Base-by-base conservation (phyloP, 441 rosid species). In the Biscutella laevigata region DNA sequence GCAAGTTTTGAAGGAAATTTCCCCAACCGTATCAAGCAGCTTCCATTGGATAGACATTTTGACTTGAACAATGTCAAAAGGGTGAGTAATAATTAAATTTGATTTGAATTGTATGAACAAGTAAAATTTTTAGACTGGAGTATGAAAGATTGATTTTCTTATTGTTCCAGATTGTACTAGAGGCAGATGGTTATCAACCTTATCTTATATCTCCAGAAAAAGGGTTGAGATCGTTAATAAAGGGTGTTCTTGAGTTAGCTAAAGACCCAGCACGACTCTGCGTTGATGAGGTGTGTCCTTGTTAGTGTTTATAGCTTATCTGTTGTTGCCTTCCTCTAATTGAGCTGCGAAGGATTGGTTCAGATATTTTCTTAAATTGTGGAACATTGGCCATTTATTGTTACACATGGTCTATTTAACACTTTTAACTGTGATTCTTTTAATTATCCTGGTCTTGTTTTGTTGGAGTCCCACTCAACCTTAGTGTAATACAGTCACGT, bases 181-280 rank as follows among this genome's bases (percentile, higher is more conserved):
- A 83, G 67, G 90, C 90, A 4, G 90, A 83, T 78, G 90, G 90
- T 54, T 83, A 83, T 75, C 86, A 83, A 53, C 91, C 91, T 22
- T 83, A 83, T 80, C 80, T 83, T 45, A 83, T 83, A 73, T 83
- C 91, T 53, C 87, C 91, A n/a, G 91, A 83, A 57, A 83, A 83
- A 69, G 91, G 91, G 53, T 67, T 83, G 71, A 73, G 91, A 61
- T 80, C 91, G 40, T 60, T 83, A 67, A 83, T 83, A 56, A 83
- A 83, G 68, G 64, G 59, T 49, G 91, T 83, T 45, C 71, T 83
- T 53, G 91, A 83, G 75, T 71, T 80, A 59, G 91, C 87, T 39
- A 83, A 83, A 75, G 91, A 80, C 55, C 91, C 91, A 12, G 73
- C 91, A 35, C 74, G 73, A 38, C 73, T 80, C 19, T 83, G 91